Percentiles rank a stretch among this genome's conserved stretches.
Conservation (phyloP, 306 rosid genomes). For the Trifolium subterraneum region DNA sequence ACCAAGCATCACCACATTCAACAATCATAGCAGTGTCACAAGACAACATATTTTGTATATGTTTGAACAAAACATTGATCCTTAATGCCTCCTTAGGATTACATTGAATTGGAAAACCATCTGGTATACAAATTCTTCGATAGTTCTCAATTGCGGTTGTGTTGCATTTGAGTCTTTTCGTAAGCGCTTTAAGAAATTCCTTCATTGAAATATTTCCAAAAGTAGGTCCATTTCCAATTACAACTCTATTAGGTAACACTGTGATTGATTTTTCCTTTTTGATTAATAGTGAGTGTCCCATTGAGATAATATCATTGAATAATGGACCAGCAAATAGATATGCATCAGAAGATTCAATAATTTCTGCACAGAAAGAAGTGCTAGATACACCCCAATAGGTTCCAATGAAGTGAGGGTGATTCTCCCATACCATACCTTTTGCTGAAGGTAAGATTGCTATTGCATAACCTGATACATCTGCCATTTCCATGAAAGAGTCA, state of each 20-base stretch:
- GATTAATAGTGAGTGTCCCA: background rate
- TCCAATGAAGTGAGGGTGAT: constrained; percentile 41
- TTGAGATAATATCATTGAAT: constrained; percentile 16
- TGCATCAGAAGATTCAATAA: constrained; percentile 35
- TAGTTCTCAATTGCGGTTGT: constrained; percentile 29
- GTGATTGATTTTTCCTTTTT: constrained; percentile 19
- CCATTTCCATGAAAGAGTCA: constrained; percentile 30
- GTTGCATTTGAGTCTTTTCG: constrained; percentile 28
- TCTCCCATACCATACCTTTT: constrained; percentile 36
- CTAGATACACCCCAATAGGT: constrained; percentile 34
- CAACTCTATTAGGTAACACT: constrained; percentile 29
- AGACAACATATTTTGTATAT: constrained; percentile 38
- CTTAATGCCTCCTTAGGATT: constrained; percentile 22
- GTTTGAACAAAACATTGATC: constrained; percentile 24
- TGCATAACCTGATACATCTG: constrained; percentile 33
- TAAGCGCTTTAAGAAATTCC: constrained; percentile 25
- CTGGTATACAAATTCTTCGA: constrained; percentile 2
- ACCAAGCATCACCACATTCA: constrained; percentile 44
- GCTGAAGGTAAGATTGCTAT: constrained; percentile 30
- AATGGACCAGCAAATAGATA: constrained; percentile 40
- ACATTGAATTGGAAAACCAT: constrained; percentile 4
- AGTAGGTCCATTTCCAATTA: constrained; percentile 27
- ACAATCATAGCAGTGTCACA: constrained; percentile 24
- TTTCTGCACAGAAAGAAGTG: constrained; percentile 36
- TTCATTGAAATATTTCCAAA: constrained; percentile 31